Evolutionary conservation across 2,329 filamentous ascomycete species (phyloP).

Genomic region (Phaeomoniella chlamydospora): DNA sequence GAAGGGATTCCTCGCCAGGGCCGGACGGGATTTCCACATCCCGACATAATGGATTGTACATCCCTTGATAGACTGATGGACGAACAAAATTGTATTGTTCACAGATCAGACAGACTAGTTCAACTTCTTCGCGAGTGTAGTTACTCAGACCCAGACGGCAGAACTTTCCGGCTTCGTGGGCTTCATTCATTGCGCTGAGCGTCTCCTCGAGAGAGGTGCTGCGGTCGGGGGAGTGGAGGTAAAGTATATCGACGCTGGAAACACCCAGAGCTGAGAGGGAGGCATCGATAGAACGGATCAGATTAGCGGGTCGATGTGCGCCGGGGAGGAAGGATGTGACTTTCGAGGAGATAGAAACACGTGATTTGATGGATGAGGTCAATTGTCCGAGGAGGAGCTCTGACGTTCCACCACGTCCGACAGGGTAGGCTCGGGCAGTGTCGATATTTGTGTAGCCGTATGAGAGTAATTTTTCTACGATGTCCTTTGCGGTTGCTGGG

Average conservation of each 20-base stretch:
- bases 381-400: constrained; percentile 14
- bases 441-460: constrained; percentile 14
- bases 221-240: constrained; percentile 32
- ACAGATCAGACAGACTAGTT: constrained; percentile 27
- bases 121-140: constrained; percentile 28
- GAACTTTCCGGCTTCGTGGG: constrained; percentile 27
- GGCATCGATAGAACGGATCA: constrained; percentile 12
- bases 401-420: constrained; percentile 12
- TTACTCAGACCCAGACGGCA: constrained; percentile 33
- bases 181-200: constrained; percentile 25
- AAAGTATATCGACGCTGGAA: constrained; percentile 16
- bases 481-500: constrained; percentile 10
- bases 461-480: constrained; percentile 10
- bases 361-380: constrained; percentile 9
- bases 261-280: constrained; percentile 12
- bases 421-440: constrained; percentile 14
- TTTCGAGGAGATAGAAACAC: constrained; percentile 13
- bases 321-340: constrained; percentile 13
- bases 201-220: constrained; percentile 26
- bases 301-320: constrained; percentile 12
- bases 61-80: constrained; percentile 32
- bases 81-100: constrained; percentile 24
- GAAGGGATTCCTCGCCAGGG: constrained; percentile 7
- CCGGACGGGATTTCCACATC: constrained; percentile 18
- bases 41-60: constrained; percentile 31